phyloP scores from a whole-genome alignment of 345 rosid genomes.

The Populus davidiana region DNA sequence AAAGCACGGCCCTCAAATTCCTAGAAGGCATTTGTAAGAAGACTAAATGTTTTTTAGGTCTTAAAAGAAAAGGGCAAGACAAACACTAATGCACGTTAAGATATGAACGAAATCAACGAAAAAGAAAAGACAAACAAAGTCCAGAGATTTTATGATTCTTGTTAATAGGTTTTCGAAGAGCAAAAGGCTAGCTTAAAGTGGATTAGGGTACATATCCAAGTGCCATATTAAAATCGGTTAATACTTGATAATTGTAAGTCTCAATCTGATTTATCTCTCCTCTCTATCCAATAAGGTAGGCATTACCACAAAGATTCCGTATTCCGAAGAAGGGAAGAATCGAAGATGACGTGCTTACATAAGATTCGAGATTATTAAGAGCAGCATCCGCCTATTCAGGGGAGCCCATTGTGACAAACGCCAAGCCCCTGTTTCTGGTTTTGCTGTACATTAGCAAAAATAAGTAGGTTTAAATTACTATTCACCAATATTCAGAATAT shows the following conservation, averaged over 20 bases:
- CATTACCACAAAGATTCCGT: background rate
- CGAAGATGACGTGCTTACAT: conserved; percentile 31
- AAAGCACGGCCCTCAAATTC: conserved; percentile 67
- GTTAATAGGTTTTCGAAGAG: background rate
- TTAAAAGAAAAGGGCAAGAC: background rate
- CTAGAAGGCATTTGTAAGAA: conserved; percentile 30
- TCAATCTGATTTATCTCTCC: background rate
- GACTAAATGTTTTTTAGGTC: background rate
- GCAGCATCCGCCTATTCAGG: conserved; percentile 70
- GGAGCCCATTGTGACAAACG: conserved; percentile 72
- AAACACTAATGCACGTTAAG: background rate
- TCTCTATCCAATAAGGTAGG: background rate
- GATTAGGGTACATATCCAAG: background rate
- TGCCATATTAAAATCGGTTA: background rate
- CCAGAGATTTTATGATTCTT: too few species aligned
- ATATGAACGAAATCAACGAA: background rate
- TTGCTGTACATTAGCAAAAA: conserved; percentile 37
- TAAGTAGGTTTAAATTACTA: too few species aligned
- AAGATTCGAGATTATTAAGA: conserved; percentile 19
- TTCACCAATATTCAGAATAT: too few species aligned
- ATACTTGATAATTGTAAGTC: background rate
- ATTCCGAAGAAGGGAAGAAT: background rate
- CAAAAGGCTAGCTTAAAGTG: background rate
- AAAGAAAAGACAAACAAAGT: background rate
- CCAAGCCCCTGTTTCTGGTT: conserved; percentile 70